Conservation (phyloP, 2,329 filamentous ascomycete species). For the Coleophoma eucalyptorum region DNA sequence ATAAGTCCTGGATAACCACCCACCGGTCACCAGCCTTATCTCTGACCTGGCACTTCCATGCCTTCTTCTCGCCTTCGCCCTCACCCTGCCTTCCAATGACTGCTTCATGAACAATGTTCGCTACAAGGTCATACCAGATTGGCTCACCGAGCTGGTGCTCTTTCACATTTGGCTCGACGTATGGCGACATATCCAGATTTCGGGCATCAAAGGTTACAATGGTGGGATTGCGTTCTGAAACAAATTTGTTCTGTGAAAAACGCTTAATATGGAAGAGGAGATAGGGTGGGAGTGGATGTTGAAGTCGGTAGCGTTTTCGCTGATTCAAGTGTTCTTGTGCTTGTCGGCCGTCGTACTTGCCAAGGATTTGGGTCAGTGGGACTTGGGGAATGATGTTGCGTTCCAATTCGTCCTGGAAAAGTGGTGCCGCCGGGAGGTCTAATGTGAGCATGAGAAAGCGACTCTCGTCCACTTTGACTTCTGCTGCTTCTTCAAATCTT, state of each 20-base stretch:
- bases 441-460: slow-evolving; percentile 91
- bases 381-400: slow-evolving; percentile 96
- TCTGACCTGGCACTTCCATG: slow-evolving; percentile 89
- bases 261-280: slow-evolving; percentile 95
- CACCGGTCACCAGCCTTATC: slow-evolving; percentile 82
- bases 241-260: slow-evolving; percentile 95
- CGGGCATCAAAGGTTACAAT: slow-evolving; percentile 94
- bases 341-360: slow-evolving; percentile 87
- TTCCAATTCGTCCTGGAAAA: slow-evolving; percentile 94
- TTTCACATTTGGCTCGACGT: slow-evolving; percentile 81
- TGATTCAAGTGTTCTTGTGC: slow-evolving; percentile 88
- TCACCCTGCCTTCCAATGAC: slow-evolving; percentile 77
- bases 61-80: slow-evolving; percentile 82
- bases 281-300: slow-evolving; percentile 88
- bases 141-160: slow-evolving; percentile 72
- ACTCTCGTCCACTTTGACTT: slow-evolving; percentile 70
- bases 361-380: slow-evolving; percentile 75
- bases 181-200: slow-evolving; percentile 82
- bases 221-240: slow-evolving; percentile 92
- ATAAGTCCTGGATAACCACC: slow-evolving; percentile 92
- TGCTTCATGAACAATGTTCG: slow-evolving; percentile 88
- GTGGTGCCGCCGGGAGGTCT: slow-evolving; percentile 83
- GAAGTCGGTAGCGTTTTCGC: slow-evolving; percentile 81
- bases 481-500: slow-evolving; percentile 86
- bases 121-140: slow-evolving; percentile 91